Percentiles rank a stretch among this genome's conserved stretches.
phyloP scores from a whole-genome alignment of 371 early-diverging fungal species.

The Conidiobolus incongruus region DNA sequence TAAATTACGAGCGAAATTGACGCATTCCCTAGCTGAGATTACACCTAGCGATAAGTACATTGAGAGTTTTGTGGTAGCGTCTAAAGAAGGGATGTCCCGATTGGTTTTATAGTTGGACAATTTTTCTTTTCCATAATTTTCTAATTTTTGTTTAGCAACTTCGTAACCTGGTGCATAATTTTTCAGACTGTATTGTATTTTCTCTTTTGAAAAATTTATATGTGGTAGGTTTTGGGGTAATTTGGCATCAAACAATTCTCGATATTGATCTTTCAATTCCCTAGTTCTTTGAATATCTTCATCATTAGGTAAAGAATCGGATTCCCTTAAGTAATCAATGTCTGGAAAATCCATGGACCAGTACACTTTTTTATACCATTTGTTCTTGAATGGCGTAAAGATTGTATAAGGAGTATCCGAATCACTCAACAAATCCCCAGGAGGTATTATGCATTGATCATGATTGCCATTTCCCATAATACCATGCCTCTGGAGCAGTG shows the following conservation, averaged over 20 bases:
- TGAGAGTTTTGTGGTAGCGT: slow-evolving; percentile 8
- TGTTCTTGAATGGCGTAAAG: slow-evolving; percentile 13
- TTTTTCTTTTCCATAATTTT: slow-evolving; percentile 7
- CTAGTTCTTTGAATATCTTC: no score
- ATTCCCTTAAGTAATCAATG: no score
- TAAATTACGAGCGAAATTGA: slow-evolving; percentile 10
- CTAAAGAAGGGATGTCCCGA: slow-evolving; percentile 8
- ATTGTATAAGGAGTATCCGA: slow-evolving; percentile 11
- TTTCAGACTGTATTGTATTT: background rate
- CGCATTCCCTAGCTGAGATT: slow-evolving; percentile 15
- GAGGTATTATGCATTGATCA: slow-evolving; percentile 26
- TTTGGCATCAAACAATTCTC: background rate
- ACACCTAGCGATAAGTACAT: slow-evolving; percentile 19
- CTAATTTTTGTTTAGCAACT: slow-evolving; percentile 10
- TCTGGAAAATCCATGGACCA: background rate
- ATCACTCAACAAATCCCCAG: slow-evolving; percentile 17
- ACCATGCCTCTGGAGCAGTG: slow-evolving; percentile 1
- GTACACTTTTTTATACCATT: slow-evolving; percentile 11
- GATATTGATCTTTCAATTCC: no score
- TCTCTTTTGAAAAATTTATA: background rate
- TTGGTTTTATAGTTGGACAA: slow-evolving; percentile 9
- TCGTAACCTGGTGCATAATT: slow-evolving; percentile 17
- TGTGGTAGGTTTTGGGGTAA: background rate
- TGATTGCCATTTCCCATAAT: slow-evolving; percentile 12
- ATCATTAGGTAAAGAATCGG: background rate